Evolutionary conservation across 805 yeast species (phyloP).

Genomic region (Clavispora asparagi): DNA sequence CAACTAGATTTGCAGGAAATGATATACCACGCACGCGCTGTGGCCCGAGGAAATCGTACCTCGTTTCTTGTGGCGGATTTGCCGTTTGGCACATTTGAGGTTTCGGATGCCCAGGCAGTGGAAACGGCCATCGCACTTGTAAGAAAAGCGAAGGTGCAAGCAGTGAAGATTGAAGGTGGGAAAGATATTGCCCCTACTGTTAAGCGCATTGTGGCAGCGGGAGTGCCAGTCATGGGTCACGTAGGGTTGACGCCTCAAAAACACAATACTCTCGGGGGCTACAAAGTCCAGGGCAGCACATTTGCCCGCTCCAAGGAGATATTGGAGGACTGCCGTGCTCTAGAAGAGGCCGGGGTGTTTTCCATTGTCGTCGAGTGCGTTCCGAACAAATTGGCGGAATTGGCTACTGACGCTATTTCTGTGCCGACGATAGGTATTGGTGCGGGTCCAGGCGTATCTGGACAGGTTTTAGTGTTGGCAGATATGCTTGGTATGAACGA

Average conservation of each 20-base stretch:
- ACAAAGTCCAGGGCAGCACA: conserved; percentile 75
- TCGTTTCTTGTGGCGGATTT: conserved; percentile 78
- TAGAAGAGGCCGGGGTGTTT: conserved; percentile 76
- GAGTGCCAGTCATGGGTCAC: conserved; percentile 89
- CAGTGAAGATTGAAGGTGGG: conserved; percentile 85
- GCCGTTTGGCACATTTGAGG: conserved; percentile 85
- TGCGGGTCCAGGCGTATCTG: conserved; percentile 79
- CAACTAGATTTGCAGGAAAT: conserved; percentile 77
- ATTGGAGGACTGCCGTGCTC: conserved; percentile 58
- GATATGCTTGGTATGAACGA: conserved; percentile 78
- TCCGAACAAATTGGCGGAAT: conserved; percentile 65
- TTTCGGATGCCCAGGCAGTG: conserved; percentile 57
- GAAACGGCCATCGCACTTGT: conserved; percentile 52
- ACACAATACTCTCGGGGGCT: conserved; percentile 76
- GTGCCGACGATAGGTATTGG: conserved; percentile 96
- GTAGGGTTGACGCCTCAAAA: conserved; percentile 91
- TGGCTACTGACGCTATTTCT: conserved; percentile 52
- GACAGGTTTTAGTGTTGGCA: conserved; percentile 85
- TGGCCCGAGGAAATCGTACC: conserved; percentile 59
- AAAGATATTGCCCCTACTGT: conserved; percentile 49
- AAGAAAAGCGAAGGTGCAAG: conserved; percentile 54
- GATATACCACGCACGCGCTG: conserved; percentile 70
- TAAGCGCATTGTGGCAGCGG: conserved; percentile 51
- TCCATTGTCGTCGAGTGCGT: conserved; percentile 78
- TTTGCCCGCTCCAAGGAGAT: conserved; percentile 50